Conservation (phyloP, 1,284 basidiomycete species). For the Ustilago cynodontis region DNA sequence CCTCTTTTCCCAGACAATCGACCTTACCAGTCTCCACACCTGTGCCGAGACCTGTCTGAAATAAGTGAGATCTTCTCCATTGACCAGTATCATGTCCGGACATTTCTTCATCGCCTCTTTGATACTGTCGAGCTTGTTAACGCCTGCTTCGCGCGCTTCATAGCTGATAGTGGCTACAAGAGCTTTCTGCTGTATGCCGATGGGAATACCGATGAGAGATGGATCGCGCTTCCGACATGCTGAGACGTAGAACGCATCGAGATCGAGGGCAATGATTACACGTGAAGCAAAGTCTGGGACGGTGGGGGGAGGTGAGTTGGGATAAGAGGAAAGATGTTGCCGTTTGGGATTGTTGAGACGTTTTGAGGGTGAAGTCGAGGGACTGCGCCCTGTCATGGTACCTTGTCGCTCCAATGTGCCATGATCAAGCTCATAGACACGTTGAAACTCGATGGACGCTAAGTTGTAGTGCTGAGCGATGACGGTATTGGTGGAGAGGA, state of each 20-base stretch:
- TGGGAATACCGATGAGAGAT: conserved; percentile 65
- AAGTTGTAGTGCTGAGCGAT: background rate
- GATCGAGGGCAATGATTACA: conserved; percentile 54
- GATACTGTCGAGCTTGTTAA: conserved; percentile 68
- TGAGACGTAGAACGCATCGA: conserved; percentile 68
- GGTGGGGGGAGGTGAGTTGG: background rate
- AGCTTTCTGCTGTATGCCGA: conserved; percentile 71
- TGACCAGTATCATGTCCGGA: conserved; percentile 69
- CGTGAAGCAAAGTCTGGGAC: conserved; percentile 16
- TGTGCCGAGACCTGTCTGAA: conserved; percentile 66
- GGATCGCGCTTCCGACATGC: conserved; percentile 69
- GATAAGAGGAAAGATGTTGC: conserved; percentile 4
- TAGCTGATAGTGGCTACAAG: conserved; percentile 71
- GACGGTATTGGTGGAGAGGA: background rate
- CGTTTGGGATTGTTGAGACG: conserved; percentile 18
- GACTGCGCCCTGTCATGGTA: conserved; percentile 42
- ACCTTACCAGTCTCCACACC: conserved; percentile 65
- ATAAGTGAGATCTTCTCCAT: conserved; percentile 70
- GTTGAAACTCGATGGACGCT: background rate
- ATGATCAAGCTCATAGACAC: conserved; percentile 11
- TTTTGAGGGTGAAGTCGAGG: conserved; percentile 28
- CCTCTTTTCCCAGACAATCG: conserved; percentile 53
- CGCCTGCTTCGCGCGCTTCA: conserved; percentile 70
- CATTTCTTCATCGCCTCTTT: conserved; percentile 65
- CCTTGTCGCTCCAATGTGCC: conserved; percentile 11